These are phyloP conservation scores for Clarireedia homoeocarpa DNA, from an alignment of 2,329 filamentous ascomycete species.

Conservation along the genomic window DNA sequence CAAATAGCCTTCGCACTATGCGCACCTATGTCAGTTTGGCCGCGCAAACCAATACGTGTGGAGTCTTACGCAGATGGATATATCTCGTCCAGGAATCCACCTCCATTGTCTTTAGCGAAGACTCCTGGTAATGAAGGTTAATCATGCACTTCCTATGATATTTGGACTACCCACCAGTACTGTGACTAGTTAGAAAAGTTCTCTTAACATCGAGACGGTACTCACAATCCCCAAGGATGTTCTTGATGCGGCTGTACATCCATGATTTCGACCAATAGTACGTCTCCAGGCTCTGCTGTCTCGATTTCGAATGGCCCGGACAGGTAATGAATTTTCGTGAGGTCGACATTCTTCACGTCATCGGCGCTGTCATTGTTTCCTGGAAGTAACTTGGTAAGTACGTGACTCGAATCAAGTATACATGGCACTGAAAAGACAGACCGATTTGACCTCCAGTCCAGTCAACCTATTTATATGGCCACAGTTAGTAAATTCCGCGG, in stretches of 20 bases:
- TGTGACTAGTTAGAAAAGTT: background rate
- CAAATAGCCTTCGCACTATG: conserved; percentile 61
- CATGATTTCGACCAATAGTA: conserved; percentile 76
- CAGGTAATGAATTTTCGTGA: conserved; percentile 80
- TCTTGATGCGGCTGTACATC: conserved; percentile 86
- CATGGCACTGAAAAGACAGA: conserved; percentile 36
- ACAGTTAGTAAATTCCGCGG: background rate
- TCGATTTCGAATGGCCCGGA: conserved; percentile 85
- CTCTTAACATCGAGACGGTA: conserved; percentile 30
- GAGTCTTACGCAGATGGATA: conserved; percentile 67
- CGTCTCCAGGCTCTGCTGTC: conserved; percentile 74
- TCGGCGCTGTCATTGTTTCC: conserved; percentile 85
- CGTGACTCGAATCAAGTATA: background rate
- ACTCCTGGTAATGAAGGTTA: conserved; percentile 17
- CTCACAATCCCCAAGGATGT: conserved; percentile 89
- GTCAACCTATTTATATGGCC: conserved; percentile 16
- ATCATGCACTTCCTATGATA: background rate
- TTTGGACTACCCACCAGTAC: background rate
- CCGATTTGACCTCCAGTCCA: conserved; percentile 73
- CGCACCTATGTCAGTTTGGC: background rate
- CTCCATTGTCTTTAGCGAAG: conserved; percentile 74
- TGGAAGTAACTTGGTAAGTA: conserved; percentile 4
- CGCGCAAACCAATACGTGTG: background rate
- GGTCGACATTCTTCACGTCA: conserved; percentile 75
- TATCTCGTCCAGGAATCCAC: conserved; percentile 80